phyloP scores from a whole-genome alignment of 768 basidiomycete species.

The Tulasnella sp. region DNA sequence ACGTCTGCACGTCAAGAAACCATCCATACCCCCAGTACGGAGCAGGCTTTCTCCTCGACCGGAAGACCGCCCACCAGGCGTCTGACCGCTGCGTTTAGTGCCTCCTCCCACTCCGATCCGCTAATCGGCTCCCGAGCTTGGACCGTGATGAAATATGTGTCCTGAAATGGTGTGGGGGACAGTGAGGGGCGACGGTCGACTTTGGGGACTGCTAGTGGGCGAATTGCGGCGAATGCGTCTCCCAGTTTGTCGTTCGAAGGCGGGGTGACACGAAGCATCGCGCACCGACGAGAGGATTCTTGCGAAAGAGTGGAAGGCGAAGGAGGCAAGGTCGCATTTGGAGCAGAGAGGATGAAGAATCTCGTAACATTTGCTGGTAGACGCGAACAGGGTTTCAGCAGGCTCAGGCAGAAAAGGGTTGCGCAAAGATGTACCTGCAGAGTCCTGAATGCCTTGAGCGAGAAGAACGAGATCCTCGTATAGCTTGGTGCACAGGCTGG shows the following conservation, averaged over 20 bases:
- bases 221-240: background rate
- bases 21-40: background rate
- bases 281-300: background rate
- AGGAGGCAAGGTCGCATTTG: background rate
- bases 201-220: background rate
- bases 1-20: background rate
- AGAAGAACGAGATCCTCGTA: background rate
- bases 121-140: background rate
- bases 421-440: background rate
- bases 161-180: background rate
- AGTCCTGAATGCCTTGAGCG: slow-evolving; percentile 5
- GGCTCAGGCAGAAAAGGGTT: background rate
- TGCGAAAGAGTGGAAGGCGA: background rate
- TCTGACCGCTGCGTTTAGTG: background rate
- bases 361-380: slow-evolving; percentile 3
- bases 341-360: slow-evolving; percentile 3
- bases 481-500: slow-evolving; percentile 5
- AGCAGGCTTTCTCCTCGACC: background rate
- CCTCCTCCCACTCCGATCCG: background rate
- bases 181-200: slow-evolving; percentile 9
- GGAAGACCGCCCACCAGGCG: background rate
- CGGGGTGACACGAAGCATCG: background rate
- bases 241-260: background rate
- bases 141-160: slow-evolving; percentile 6
- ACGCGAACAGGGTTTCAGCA: background rate